A percentile compares a stretch with the other conserved stretches of the same genome.
phyloP scores from a whole-genome alignment of 208 protist species.

The Acanthamoeba culbertsoni region DNA sequence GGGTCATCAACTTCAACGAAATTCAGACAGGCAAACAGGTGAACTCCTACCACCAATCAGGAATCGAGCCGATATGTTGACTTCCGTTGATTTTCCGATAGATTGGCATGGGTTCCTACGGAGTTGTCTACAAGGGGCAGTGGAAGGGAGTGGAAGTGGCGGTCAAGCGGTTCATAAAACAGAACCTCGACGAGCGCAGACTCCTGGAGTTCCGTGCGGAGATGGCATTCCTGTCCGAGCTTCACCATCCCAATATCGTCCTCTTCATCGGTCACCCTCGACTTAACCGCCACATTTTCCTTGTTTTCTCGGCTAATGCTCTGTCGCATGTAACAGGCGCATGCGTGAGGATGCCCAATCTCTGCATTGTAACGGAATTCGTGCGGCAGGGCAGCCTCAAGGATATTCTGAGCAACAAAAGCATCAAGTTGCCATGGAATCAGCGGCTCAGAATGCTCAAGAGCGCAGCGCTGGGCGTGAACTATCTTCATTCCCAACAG shows the following conservation, averaged over 20 bases:
- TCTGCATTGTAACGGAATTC: conserved; percentile 77
- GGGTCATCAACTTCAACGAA: conserved; percentile 19
- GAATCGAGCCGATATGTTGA: neutral
- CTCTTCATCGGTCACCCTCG: neutral
- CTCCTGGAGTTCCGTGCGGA: conserved; percentile 46
- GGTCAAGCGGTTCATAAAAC: conserved; percentile 43
- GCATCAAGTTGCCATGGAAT: neutral
- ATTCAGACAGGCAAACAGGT: neutral
- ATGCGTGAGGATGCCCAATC: conserved; percentile 66
- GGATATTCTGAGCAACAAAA: conserved; percentile 51
- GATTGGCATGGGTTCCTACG: conserved; percentile 36
- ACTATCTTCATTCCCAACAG: conserved; percentile 48
- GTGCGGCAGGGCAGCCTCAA: conserved; percentile 70
- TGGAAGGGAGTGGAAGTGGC: conserved; percentile 48
- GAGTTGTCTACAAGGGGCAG: neutral
- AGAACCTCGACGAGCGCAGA: conserved; percentile 34
- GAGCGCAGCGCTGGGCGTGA: conserved; percentile 21
- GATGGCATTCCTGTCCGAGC: conserved; percentile 34
- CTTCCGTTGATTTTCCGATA: neutral
- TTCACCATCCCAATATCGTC: conserved; percentile 53
- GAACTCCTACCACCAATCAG: neutral
- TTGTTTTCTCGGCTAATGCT: neutral
- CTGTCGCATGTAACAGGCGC: neutral
- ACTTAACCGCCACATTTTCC: neutral
- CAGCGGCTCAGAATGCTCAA: neutral